Evolutionary conservation across 2,329 filamentous ascomycete genomes (phyloP).

Genomic region (Nannizziopsis arthrosporioides): DNA sequence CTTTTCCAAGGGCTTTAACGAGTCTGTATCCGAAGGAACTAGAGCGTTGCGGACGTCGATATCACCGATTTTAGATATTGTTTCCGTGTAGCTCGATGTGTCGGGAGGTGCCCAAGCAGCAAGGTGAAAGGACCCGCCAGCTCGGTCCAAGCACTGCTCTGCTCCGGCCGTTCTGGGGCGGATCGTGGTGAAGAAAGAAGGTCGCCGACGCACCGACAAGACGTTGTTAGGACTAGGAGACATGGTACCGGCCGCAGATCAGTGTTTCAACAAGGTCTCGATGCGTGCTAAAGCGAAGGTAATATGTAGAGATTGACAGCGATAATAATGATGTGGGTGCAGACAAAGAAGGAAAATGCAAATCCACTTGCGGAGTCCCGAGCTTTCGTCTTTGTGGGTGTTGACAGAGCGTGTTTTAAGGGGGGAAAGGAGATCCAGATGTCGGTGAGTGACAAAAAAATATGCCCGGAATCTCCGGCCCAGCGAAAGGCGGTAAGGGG

Average conservation of each 20-base stretch:
- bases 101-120: constrained; percentile 12
- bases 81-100: constrained; percentile 12
- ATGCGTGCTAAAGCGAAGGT: too few species aligned
- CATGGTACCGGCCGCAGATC: constrained; percentile 1
- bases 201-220: constrained; percentile 18
- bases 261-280: too few species aligned
- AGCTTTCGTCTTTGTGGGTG: too few species aligned
- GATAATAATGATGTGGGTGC: too few species aligned
- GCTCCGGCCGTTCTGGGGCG: constrained; percentile 29
- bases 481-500: neutral
- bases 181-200: constrained; percentile 29
- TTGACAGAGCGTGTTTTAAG: too few species aligned
- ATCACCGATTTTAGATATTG: constrained; percentile 1
- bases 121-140: constrained; percentile 8
- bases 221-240: constrained; percentile 7
- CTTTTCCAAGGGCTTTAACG: neutral
- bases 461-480: neutral
- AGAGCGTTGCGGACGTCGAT: neutral
- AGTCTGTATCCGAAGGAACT: neutral
- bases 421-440: neutral
- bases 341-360: neutral
- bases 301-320: too few species aligned
- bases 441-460: neutral
- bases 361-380: too few species aligned
- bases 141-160: constrained; percentile 10